Base-by-base conservation (phyloP, 2,329 filamentous ascomycete species). In the Leptographium lundbergii region DNA sequence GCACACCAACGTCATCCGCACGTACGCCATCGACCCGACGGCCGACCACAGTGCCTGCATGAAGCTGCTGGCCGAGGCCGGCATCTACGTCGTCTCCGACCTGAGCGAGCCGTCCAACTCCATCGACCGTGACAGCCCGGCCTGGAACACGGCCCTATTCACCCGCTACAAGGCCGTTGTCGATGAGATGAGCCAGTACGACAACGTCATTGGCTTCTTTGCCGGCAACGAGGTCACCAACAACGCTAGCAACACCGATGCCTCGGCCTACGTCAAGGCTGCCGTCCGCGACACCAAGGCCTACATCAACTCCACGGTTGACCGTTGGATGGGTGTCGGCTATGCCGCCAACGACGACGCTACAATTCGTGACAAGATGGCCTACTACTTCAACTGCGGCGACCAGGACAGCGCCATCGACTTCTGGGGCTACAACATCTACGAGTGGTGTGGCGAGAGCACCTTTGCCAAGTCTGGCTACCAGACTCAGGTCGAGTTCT, bases 351-450 rank as follows among this genome's bases (percentile, higher is more conserved):
- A 95, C 74, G 94, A 97, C 67, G 91, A 96, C 72, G 81, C 84
- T 48, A 80, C 83, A 25, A 95, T 96, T 67, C 89, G 94, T 72
- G 79, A 79, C 64, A 78, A 90, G 68, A 84, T 97, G 69, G 89
- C 90, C 66, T 77, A 90, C 70, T 99, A 95, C 81, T 96, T 99
- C 77, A 91, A 96, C 80, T 99, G 94, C 70, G 89, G 91, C 61
- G 73, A 82, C 62, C 70, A 77, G 39, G 75, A 77, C 10, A 74
- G 62, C 75, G 69, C 87, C 62, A 96, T 97, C 65, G 94, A 99
- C 75, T 97, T 95, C 80, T 99, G 91, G 89, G 94, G 94, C 61
- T 97, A 97, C 86, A 99, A 99, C 81, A 96, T 97, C 76, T 99
- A 99, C 81, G 95, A 91, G 57, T 99, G 94, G 94, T 99, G 94